These are phyloP conservation scores for Pseudogymnoascus sp. DNA, from an alignment of 2,329 filamentous ascomycete genomes.

Conservation along the genomic window DNA sequence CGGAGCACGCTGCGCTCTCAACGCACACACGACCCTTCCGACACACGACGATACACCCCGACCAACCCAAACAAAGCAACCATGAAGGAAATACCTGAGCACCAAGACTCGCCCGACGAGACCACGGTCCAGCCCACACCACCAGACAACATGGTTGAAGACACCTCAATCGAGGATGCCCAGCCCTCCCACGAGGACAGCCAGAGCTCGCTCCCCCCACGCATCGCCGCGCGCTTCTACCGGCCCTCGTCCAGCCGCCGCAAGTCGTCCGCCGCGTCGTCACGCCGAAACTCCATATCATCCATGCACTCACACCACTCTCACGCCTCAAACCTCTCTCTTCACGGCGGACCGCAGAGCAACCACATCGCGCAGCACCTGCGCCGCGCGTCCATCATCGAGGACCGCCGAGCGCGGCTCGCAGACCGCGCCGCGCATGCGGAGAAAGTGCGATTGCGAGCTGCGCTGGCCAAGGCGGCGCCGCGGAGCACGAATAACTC, in stretches of 20 bases:
- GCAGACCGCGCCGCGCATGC: slow-evolving; percentile 76
- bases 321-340: slow-evolving; percentile 36
- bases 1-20: not conserved
- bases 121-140: not conserved
- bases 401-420: slow-evolving; percentile 71
- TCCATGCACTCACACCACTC: slow-evolving; percentile 50
- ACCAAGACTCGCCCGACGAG: slow-evolving; percentile 1
- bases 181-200: not conserved
- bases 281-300: slow-evolving; percentile 72
- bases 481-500: slow-evolving; percentile 58
- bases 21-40: not conserved
- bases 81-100: slow-evolving; percentile 1
- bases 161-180: not conserved
- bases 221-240: slow-evolving; percentile 74
- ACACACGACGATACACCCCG: not conserved
- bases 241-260: slow-evolving; percentile 59
- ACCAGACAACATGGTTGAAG: not conserved
- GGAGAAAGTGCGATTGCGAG: slow-evolving; percentile 73
- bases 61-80: not conserved
- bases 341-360: slow-evolving; percentile 57
- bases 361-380: slow-evolving; percentile 73
- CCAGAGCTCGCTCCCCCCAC: slow-evolving; percentile 57
- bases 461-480: slow-evolving; percentile 66
- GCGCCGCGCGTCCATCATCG: slow-evolving; percentile 72
- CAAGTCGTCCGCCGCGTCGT: slow-evolving; percentile 71